Evolutionary conservation across 169 alveolate species (phyloP), one percentile per base, ranked within the genome.

Genomic region (Eimeria sp.): DNA sequence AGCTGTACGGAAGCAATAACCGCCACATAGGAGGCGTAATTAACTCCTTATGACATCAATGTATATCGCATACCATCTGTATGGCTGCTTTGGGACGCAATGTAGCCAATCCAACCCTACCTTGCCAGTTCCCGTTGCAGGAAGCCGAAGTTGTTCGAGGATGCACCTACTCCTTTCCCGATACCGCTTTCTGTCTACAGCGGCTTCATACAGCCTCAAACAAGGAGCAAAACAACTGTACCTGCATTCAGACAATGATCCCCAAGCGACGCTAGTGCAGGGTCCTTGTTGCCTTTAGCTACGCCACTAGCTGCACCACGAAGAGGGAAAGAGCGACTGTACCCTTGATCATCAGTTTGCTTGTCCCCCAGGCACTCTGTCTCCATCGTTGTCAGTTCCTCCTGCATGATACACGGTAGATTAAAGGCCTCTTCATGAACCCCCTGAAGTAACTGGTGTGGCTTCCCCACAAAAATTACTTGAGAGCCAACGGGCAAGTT

Each of bases 121-220:
- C 4, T 85, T 58, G 33, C 33, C 54, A 30, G 60, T 33, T 37
- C 58, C 46, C 76, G 37, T 9, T 0, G 37, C 58, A 23, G 91
- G 60, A 20, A n/a, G 13, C 64, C 64, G 82, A 40, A 87, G 82
- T 14, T 52, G 37, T 33, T 87, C 52, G 16, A 87, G 82, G 37
- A 87, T 87, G 82, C 72, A 87, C 82, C 64, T 87, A 46, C 93
- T 87, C 54, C 82, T 87, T 87, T 87, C 93, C 76, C 82, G 93
- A 27, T 14, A 10, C 56, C 66, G 62, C 60, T 14, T 52, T 33
- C 33, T 52, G 49, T 64, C 46, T 87, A 58, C 64, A 18, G 83
- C 93, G 54, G 78, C 78, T 43, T 87, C 82, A 46, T 87, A 87
- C 13, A 87, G 93, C 93, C 93, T 40, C 83, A 33, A 10, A n/a